Evolutionary conservation across 331 rosid species (phyloP).

Genomic region (Stylosanthes scabra): DNA sequence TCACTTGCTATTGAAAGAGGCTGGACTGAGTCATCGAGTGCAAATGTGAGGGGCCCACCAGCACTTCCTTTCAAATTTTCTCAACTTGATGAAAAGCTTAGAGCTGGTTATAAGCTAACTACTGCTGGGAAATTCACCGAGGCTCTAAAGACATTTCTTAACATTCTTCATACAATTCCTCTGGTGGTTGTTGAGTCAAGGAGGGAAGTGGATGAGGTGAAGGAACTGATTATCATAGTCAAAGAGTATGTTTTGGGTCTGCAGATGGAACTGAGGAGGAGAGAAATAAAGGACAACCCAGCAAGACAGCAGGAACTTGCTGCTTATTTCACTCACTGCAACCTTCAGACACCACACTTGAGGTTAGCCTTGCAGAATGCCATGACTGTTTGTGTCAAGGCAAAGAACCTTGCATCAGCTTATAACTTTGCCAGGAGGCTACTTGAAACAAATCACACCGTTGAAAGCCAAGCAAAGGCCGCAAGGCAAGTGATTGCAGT

Average conservation of each 20-base stretch:
- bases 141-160: slow-evolving; percentile 73
- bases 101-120: slow-evolving; percentile 86
- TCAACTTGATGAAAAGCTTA: slow-evolving; percentile 90
- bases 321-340: slow-evolving; percentile 98
- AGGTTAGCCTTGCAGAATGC: slow-evolving; percentile 85
- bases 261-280: slow-evolving; percentile 39
- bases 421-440: slow-evolving; percentile 91
- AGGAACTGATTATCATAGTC: slow-evolving; percentile 81
- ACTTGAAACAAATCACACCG: slow-evolving; percentile 85
- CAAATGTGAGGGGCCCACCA: slow-evolving; percentile 86
- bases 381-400: slow-evolving; percentile 70
- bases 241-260: slow-evolving; percentile 87
- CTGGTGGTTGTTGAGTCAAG: slow-evolving; percentile 89
- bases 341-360: slow-evolving; percentile 88
- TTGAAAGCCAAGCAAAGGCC: slow-evolving; percentile 77
- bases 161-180: slow-evolving; percentile 90
- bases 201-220: slow-evolving; percentile 98
- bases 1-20: slow-evolving; percentile 88
- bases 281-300: slow-evolving; percentile 73
- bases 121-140: slow-evolving; percentile 82
- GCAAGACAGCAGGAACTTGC: slow-evolving; percentile 92
- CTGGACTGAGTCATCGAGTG: slow-evolving; percentile 82
- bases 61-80: slow-evolving; percentile 82
- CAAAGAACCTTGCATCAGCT: slow-evolving; percentile 87
- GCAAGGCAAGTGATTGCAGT: slow-evolving; percentile 94